Evolutionary conservation across 2,329 filamentous ascomycete genomes (phyloP).

Genomic region (Fusarium palustre): DNA sequence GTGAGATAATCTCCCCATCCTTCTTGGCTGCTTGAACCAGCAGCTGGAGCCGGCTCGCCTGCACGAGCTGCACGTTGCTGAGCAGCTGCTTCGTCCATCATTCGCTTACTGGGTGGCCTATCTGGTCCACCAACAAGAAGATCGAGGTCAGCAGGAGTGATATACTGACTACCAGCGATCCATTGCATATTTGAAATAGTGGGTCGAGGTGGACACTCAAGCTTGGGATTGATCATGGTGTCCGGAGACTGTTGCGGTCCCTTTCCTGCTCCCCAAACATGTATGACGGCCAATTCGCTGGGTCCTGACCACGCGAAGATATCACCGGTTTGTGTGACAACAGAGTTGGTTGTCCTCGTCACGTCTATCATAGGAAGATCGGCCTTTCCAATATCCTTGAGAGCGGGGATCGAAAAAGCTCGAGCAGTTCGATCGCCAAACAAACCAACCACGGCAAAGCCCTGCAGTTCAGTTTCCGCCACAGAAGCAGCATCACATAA

Average conservation of each 20-base stretch:
- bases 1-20: slow-evolving; percentile 84
- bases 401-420: slow-evolving; percentile 85
- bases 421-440: slow-evolving; percentile 86
- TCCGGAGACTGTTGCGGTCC: slow-evolving; percentile 74
- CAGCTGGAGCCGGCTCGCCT: slow-evolving; percentile 46
- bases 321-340: slow-evolving; percentile 82
- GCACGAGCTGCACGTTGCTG: slow-evolving; percentile 73
- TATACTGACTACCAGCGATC: slow-evolving; percentile 93
- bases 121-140: slow-evolving; percentile 89
- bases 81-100: slow-evolving; percentile 81
- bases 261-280: slow-evolving; percentile 83
- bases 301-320: slow-evolving; percentile 90
- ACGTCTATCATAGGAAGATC: slow-evolving; percentile 78
- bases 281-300: slow-evolving; percentile 84
- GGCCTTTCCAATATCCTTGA: slow-evolving; percentile 83
- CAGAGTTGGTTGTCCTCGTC: slow-evolving; percentile 74
- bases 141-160: slow-evolving; percentile 89
- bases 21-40: slow-evolving; percentile 61
- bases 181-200: slow-evolving; percentile 97
- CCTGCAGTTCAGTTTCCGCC: slow-evolving; percentile 78
- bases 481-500: slow-evolving; percentile 86
- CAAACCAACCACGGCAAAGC: slow-evolving; percentile 82
- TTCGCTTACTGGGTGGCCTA: slow-evolving; percentile 87
- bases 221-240: slow-evolving; percentile 80
- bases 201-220: slow-evolving; percentile 80